Conservation (phyloP, 192 early-diverging fungal genomes). For the Coemansia sp. region DNA sequence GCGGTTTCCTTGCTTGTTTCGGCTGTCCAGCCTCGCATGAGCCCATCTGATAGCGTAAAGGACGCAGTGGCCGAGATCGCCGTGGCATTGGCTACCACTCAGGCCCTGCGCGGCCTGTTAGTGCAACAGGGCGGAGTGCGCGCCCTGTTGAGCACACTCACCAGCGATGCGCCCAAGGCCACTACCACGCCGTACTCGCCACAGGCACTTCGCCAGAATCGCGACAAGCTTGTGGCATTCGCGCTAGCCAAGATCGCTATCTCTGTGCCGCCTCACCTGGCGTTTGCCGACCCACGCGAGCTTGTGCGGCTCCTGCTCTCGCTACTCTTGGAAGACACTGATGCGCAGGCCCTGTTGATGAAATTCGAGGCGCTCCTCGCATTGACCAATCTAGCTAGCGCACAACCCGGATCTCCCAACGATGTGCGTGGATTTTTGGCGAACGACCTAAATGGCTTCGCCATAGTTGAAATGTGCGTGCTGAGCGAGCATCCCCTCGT, state of each 20-base stretch:
- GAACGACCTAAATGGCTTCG: constrained; percentile 60
- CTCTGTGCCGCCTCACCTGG: constrained; percentile 82
- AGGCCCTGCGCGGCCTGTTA: constrained; percentile 65
- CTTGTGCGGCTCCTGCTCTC: constrained; percentile 68
- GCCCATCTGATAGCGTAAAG: constrained; percentile 58
- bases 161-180: constrained; percentile 29
- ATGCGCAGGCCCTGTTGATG: constrained; percentile 58
- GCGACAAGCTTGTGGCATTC: constrained; percentile 62
- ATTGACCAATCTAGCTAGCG: constrained; percentile 85
- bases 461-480: constrained; percentile 72
- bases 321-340: constrained; percentile 31
- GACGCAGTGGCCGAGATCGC: constrained; percentile 65
- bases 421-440: constrained; percentile 63
- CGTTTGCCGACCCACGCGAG: constrained; percentile 73
- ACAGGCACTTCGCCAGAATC: constrained; percentile 29
- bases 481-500: constrained; percentile 79
- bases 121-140: constrained; percentile 82
- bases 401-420: constrained; percentile 52
- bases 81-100: constrained; percentile 69
- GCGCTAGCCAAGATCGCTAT: constrained; percentile 93
- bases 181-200: constrained; percentile 15
- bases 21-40: constrained; percentile 48
- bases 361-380: constrained; percentile 93
- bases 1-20: constrained; percentile 20
- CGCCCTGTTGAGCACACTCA: constrained; percentile 53